Evolutionary conservation across 2,329 filamentous ascomycete species (phyloP).

Genomic region (Thelonectria blattea): DNA sequence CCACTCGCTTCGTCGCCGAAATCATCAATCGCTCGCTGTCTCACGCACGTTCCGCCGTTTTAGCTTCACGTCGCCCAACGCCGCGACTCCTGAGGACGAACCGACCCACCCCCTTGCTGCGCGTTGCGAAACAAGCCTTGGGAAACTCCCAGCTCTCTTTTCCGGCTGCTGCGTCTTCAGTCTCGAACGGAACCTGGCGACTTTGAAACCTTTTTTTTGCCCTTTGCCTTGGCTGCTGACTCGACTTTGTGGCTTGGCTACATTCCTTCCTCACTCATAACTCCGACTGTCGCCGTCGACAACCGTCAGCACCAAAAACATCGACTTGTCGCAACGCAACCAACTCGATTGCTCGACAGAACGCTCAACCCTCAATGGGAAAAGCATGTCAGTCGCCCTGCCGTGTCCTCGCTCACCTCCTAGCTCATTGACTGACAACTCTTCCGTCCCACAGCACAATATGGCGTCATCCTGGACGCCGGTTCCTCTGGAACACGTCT

Average conservation of each 20-base stretch:
- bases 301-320: not conserved
- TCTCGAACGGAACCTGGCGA: not conserved
- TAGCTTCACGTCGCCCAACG: slow-evolving; percentile 13
- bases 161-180: not conserved
- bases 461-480: slow-evolving; percentile 96
- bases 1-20: not conserved
- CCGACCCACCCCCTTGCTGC: slow-evolving; percentile 20
- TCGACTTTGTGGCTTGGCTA: not conserved
- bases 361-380: slow-evolving; percentile 39
- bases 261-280: not conserved
- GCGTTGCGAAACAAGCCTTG: slow-evolving; percentile 21
- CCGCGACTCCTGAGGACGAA: slow-evolving; percentile 17
- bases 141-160: not conserved
- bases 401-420: slow-evolving; percentile 1
- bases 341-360: not conserved
- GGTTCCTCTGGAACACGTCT: slow-evolving; percentile 96
- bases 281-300: not conserved
- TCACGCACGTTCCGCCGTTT: not conserved
- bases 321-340: not conserved
- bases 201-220: not conserved
- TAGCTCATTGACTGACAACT: slow-evolving; percentile 22
- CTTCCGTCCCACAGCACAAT: slow-evolving; percentile 59
- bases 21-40: slow-evolving; percentile 1
- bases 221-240: not conserved
- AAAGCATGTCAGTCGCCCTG: slow-evolving; percentile 44